phyloP scores from a whole-genome alignment of 1,284 basidiomycete species.

The Hymenochaete sp. region DNA sequence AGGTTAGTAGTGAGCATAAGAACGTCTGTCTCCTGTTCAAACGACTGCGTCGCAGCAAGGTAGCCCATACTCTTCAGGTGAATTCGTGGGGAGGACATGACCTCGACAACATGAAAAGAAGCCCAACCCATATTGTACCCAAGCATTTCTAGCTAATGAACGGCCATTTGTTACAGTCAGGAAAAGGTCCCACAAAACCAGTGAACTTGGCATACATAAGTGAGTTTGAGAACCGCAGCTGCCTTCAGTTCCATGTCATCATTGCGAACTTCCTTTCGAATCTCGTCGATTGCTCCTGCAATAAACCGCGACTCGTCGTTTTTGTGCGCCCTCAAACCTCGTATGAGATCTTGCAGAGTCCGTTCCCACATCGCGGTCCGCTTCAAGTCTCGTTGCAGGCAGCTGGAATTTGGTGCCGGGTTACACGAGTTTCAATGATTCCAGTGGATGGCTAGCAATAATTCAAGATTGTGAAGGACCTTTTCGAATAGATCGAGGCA shows the following conservation, averaged over 20 bases:
- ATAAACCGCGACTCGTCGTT: constrained; percentile 78
- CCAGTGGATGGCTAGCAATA: too few species aligned
- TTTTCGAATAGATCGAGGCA: too few species aligned
- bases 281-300: constrained; percentile 76
- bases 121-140: constrained; percentile 88
- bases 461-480: too few species aligned
- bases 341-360: constrained; percentile 86
- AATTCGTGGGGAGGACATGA: constrained; percentile 89
- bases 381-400: too few species aligned
- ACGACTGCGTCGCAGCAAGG: constrained; percentile 88
- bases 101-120: constrained; percentile 93
- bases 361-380: constrained; percentile 99
- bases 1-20: constrained; percentile 97
- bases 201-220: constrained; percentile 65
- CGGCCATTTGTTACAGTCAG: neutral
- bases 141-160: constrained; percentile 78
- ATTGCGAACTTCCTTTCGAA: constrained; percentile 81
- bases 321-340: constrained; percentile 82
- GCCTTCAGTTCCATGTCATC: constrained; percentile 98
- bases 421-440: too few species aligned
- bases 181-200: neutral
- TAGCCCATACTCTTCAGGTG: constrained; percentile 96
- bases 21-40: constrained; percentile 91
- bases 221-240: constrained; percentile 90
- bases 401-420: too few species aligned